Evolutionary conservation across 2,329 filamentous ascomycete genomes (phyloP), one percentile per base, ranked within the genome.

Genomic region (Aspergillus awamori): DNA sequence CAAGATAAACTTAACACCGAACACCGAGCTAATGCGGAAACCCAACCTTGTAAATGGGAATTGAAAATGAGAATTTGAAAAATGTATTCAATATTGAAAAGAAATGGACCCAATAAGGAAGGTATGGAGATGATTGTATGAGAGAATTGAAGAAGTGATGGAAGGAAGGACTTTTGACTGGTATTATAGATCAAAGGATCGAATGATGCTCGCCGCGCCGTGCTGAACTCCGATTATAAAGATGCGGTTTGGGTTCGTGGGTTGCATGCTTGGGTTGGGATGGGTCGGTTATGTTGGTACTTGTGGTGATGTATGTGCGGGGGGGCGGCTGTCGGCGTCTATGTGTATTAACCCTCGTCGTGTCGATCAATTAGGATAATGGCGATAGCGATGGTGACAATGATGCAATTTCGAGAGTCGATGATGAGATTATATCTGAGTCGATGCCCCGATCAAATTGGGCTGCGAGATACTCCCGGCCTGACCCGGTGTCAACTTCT

Each of bases 371-470:
- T 47, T 51, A 51, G 53, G 39, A 13, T 43, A 20, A 22, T 55
- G 24, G 33, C 33, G 33, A 36, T 36, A 36, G 33, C 5, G 30
- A 53, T 36, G 53, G 53, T 43, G 53, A 43, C 30, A 36, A 45
- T 56, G 53, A 56, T 56, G 53, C 26, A 45, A 53, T 53, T 26
- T 39, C 6, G 51, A 24, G 26, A 33, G 22, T 15, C 69, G 28
- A 69, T 61, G 38, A 67, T 26, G 33, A 3, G 39, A 24, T 62
- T 60, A 69, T 28, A 65, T 67, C 22, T 72, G 66, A 49, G 65
- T 72, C 24, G 72, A 74, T 13, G 73, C 70, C 8, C 73, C 72
- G 63, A 76, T 74, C 64, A 74, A 41, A 61, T 74, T 73, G 36
- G 73, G 73, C 58, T 71, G 67, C 7, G 73, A 74, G 48, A 75